Percentiles rank a stretch among this genome's conserved stretches.
Conservation (phyloP, 2,329 filamentous ascomycete genomes). For the Fusarium equiseti region DNA sequence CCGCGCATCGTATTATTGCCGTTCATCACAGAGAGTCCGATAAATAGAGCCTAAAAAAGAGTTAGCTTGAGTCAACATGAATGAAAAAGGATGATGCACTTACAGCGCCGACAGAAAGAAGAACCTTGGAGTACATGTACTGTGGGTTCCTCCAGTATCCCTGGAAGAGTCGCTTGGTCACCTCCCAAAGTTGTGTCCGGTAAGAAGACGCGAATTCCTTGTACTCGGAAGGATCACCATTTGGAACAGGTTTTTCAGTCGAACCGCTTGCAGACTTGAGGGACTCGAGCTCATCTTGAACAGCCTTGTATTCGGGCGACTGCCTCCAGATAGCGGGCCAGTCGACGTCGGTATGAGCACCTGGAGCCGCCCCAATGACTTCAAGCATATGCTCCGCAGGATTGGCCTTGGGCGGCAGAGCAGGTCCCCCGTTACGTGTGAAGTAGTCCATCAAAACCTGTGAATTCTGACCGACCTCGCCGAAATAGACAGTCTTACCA, state of each 20-base stretch:
- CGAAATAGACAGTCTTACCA: slow-evolving; percentile 73
- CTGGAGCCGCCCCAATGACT: slow-evolving; percentile 59
- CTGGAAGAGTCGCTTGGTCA: slow-evolving; percentile 52
- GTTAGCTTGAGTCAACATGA: accelerated
- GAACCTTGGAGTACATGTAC: slow-evolving; percentile 69
- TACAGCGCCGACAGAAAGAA: slow-evolving; percentile 28
- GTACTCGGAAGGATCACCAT: slow-evolving; percentile 16
- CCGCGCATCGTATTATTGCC: slow-evolving; percentile 71
- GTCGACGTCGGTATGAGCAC: slow-evolving; percentile 58
- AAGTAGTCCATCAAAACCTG: slow-evolving; percentile 70
- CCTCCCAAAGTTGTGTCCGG: slow-evolving; percentile 48
- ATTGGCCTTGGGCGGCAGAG: slow-evolving; percentile 67
- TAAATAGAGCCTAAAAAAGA: slow-evolving; percentile 62
- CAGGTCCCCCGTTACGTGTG: slow-evolving; percentile 67
- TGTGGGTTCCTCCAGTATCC: slow-evolving; percentile 60
- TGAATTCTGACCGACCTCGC: slow-evolving; percentile 70
- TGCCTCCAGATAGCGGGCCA: slow-evolving; percentile 54
- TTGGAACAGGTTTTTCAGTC: accelerated
- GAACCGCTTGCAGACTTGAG: not conserved
- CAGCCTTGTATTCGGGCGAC: slow-evolving; percentile 48
- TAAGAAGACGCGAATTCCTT: slow-evolving; percentile 50
- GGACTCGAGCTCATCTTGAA: slow-evolving; percentile 52
- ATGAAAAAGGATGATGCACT: slow-evolving; percentile 38
- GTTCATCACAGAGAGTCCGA: slow-evolving; percentile 76
- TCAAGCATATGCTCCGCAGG: slow-evolving; percentile 77